Conservation (phyloP, 2,329 filamentous ascomycete species). For the Trichoderma pleuroti region DNA sequence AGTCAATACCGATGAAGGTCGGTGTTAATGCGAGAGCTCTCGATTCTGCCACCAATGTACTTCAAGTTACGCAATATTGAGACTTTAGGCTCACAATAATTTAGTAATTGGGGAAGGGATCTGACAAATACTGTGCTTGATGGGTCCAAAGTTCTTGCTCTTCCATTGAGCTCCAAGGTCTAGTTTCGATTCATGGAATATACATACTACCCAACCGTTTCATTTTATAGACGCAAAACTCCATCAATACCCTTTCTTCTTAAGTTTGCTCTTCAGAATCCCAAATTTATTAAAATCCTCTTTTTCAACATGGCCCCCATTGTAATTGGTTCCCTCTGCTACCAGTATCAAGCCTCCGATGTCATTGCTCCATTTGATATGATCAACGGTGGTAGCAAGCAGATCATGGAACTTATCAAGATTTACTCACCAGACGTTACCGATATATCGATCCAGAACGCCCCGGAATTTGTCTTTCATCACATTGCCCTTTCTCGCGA, state of each 20-base stretch:
- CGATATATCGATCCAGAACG: not conserved
- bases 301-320: not conserved
- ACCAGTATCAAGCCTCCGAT: not conserved
- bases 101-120: not conserved
- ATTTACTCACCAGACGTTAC: not conserved
- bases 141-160: not conserved
- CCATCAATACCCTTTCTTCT: not conserved
- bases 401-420: not conserved
- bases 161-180: not conserved
- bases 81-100: not conserved
- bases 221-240: not conserved
- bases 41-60: not conserved
- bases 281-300: not conserved
- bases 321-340: not conserved
- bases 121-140: not conserved
- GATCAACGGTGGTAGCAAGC: not conserved
- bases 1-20: not conserved
- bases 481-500: not conserved
- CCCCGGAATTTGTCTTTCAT: not conserved
- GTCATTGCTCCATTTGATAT: not conserved
- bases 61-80: not conserved
- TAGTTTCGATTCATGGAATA: not conserved
- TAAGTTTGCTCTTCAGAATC: not conserved
- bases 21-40: not conserved
- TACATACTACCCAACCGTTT: not conserved